These are phyloP conservation scores for Sugiyamaella sp. DNA, from an alignment of 1,139 yeast species.

Conservation along the genomic window DNA sequence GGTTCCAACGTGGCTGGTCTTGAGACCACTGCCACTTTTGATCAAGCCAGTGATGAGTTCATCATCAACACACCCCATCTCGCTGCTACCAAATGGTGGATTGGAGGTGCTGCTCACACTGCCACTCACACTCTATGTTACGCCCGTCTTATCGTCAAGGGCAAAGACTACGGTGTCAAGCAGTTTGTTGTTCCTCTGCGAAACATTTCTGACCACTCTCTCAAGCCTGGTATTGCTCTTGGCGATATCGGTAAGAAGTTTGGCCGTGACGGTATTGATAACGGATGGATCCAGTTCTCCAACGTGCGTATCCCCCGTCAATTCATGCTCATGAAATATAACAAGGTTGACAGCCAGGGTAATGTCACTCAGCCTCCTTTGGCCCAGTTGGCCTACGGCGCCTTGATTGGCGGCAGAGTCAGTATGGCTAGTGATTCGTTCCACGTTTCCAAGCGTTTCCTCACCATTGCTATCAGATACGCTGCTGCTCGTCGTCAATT, in stretches of 20 bases:
- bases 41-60: constrained; percentile 65
- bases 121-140: constrained; percentile 82
- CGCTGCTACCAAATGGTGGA: constrained; percentile 77
- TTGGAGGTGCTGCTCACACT: constrained; percentile 96
- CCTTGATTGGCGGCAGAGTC: constrained; percentile 86
- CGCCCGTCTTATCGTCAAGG: constrained; percentile 80
- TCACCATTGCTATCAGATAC: constrained; percentile 84
- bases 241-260: constrained; percentile 94
- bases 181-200: constrained; percentile 88
- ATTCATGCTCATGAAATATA: constrained; percentile 79
- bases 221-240: constrained; percentile 76
- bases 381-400: constrained; percentile 86
- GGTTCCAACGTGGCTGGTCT: constrained; percentile 93
- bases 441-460: constrained; percentile 75
- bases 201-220: constrained; percentile 63
- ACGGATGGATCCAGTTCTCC: constrained; percentile 92
- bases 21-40: constrained; percentile 86
- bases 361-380: constrained; percentile 68
- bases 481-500: constrained; percentile 92
- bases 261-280: constrained; percentile 80
- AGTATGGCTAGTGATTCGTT: constrained; percentile 85
- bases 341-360: constrained; percentile 72
- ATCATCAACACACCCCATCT: constrained; percentile 82
- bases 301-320: constrained; percentile 81
- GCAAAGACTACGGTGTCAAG: constrained; percentile 87